These are phyloP conservation scores for Cutaneotrichosporon dermatis DNA, from an alignment of 1,284 basidiomycete genomes.

Conservation along the genomic window DNA sequence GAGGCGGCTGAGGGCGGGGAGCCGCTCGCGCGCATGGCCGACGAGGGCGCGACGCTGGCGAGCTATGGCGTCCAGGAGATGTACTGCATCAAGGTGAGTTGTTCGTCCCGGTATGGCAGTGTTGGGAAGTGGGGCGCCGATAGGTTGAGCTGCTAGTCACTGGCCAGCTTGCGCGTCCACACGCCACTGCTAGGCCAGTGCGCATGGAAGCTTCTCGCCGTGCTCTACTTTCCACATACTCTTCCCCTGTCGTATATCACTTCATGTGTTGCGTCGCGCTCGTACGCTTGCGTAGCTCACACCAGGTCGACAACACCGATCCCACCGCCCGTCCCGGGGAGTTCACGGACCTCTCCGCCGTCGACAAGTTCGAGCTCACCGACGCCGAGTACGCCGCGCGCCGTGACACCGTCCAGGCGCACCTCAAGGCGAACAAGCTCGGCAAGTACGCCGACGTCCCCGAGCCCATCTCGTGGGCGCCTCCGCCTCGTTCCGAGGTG, in stretches of 20 bases:
- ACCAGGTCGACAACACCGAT: conserved; percentile 71
- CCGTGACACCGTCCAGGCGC: conserved; percentile 82
- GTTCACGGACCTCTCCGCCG: conserved; percentile 74
- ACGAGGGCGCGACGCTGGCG: conserved; percentile 65
- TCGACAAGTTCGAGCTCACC: conserved; percentile 89
- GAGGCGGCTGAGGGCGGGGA: conserved; percentile 38
- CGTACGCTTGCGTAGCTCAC: not conserved
- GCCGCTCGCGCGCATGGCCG: conserved; percentile 57
- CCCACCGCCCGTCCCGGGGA: conserved; percentile 58
- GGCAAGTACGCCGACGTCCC: conserved; percentile 70
- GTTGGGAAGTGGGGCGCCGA: no score
- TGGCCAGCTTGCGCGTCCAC: no score
- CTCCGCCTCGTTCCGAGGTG: conserved; percentile 22
- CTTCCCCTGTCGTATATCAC: no score
- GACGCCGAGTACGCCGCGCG: conserved; percentile 75
- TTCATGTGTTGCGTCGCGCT: no score
- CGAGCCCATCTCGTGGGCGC: conserved; percentile 24
- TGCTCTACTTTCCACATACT: no score
- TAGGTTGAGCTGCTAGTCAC: no score
- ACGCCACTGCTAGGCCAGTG: no score
- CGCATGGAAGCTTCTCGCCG: no score
- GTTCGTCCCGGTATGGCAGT: no score
- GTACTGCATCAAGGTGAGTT: conserved; percentile 60
- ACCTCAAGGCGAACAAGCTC: conserved; percentile 81
- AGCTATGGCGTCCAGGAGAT: conserved; percentile 62